Evolutionary conservation across 768 basidiomycete genomes (phyloP).

Genomic region (Tephrocybe sp.): DNA sequence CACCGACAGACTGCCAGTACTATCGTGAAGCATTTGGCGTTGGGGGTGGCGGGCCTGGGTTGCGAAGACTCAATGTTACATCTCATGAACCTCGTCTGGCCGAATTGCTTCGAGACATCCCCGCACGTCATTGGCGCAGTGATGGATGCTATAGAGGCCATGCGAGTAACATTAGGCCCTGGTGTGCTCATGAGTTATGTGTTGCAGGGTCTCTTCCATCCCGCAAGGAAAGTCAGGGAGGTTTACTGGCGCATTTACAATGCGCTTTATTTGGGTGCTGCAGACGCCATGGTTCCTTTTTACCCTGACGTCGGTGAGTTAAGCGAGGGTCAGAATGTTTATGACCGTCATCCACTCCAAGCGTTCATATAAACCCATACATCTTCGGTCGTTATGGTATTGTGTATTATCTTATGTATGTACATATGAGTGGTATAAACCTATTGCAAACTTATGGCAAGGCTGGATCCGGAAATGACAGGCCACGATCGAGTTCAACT

Average conservation of each 20-base stretch:
- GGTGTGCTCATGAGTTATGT: conserved; percentile 91
- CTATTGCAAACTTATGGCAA: no score
- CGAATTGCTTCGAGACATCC: conserved; percentile 97
- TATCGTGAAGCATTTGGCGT: conserved; percentile 96
- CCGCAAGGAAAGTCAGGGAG: conserved; percentile 94
- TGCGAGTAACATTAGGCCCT: conserved; percentile 94
- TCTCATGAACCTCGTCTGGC: conserved; percentile 98
- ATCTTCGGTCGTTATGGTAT: background rate
- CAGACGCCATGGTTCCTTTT: conserved; percentile 92
- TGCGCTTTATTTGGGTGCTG: conserved; percentile 85
- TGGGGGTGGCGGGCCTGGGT: conserved; percentile 95
- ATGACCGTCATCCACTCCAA: conserved; percentile 81
- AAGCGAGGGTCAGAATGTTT: conserved; percentile 87
- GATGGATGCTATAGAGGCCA: conserved; percentile 97
- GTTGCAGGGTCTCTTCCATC: conserved; percentile 95
- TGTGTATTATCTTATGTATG: conserved; percentile 11
- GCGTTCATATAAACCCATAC: conserved; percentile 62
- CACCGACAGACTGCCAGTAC: conserved; percentile 98
- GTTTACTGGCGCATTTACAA: conserved; percentile 98
- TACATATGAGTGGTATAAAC: conserved; percentile 5
- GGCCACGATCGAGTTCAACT: no score
- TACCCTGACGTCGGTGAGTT: conserved; percentile 90
- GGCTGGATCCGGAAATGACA: no score
- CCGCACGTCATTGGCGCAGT: conserved; percentile 98
- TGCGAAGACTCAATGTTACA: conserved; percentile 98